Base-by-base conservation (phyloP, 345 rosid genomes). In the Kernera saxatilis region DNA sequence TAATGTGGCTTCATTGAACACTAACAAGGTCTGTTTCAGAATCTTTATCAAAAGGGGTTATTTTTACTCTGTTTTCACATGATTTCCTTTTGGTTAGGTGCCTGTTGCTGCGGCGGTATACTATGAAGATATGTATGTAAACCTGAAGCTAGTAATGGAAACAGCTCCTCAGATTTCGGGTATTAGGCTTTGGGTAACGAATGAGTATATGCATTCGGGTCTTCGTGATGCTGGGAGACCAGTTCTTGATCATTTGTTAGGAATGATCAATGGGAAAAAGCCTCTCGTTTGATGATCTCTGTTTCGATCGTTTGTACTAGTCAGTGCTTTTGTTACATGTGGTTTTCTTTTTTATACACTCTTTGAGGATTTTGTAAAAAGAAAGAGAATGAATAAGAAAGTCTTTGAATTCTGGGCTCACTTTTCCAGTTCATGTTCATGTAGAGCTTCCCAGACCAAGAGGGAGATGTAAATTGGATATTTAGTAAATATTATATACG, bases 191-290 rank as follows among this genome's bases (percentile, higher is more conserved):
- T 93, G 98, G 97, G 66, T 90, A 32, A 87, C 97, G 1, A 93
- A 87, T 17, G 93, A 93, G 81, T 91, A 70, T 77, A 84, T 87
- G 99, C 99, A 94, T 71, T 94, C 97, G 8, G 99, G 97, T 58
- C 87, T 91, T 27, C 90, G 90, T 2, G 99, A 91, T 63, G 84
- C 72, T 17, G 97, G 96, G 29, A 83, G 79, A 25, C 84, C 79
- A 74, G 85, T 94, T 65, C 74, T 93, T 55, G 94, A 88, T 54
- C 94, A 90, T 81, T 80, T 93, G 76, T 39, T 88, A 60, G 98
- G 91, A 45, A 80, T 93, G 96, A 62, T 91, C 25, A 90, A 86
- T 32, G 97, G 94, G 41, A 88, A 87, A 81, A 86, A 74, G 72
- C 97, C 90, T 33, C 70, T 90, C 71, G 85, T 85, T 73, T 89